Evolutionary conservation across 73 alveolate genomes (phyloP).

Genomic region (Paramecium sonneborni): DNA sequence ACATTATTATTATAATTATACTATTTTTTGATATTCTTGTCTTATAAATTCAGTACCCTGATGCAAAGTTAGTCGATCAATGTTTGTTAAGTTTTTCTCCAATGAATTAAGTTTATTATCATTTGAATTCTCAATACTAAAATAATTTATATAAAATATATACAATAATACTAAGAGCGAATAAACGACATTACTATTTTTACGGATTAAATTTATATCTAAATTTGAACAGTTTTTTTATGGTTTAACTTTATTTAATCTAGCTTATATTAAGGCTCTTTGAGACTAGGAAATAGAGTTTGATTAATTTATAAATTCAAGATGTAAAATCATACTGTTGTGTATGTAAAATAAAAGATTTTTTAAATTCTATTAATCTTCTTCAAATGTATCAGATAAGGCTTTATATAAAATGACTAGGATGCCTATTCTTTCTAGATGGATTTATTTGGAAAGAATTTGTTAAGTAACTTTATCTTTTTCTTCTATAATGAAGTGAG

Average conservation of each 20-base stretch:
- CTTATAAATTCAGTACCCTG: not conserved
- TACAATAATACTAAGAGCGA: constrained; percentile 22
- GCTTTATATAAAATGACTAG: not conserved
- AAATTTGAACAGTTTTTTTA: not conserved
- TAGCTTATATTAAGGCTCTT: not conserved
- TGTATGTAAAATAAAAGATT: constrained; percentile 1
- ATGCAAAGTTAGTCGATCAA: not conserved
- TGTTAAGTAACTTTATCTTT: not conserved
- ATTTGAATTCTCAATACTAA: constrained; percentile 9
- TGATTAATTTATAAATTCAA: not conserved
- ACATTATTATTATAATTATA: not conserved
- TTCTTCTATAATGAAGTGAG: not conserved
- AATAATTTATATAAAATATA: not conserved
- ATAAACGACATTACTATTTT: constrained; percentile 23
- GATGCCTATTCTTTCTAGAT: not conserved
- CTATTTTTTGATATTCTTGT: not conserved
- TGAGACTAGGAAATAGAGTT: not conserved
- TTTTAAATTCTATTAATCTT: not conserved
- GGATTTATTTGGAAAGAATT: not conserved
- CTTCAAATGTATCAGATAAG: constrained; percentile 19
- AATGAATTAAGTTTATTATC: not conserved
- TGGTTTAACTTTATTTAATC: not conserved
- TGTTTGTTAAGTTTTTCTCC: not conserved
- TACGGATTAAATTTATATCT: constrained; percentile 1
- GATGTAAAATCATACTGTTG: constrained; percentile 6